A percentile compares a stretch with the other conserved stretches of the same genome.
Evolutionary conservation across 2,329 filamentous ascomycete species (phyloP).

Genomic region (Verticillium nonalfalfae): DNA sequence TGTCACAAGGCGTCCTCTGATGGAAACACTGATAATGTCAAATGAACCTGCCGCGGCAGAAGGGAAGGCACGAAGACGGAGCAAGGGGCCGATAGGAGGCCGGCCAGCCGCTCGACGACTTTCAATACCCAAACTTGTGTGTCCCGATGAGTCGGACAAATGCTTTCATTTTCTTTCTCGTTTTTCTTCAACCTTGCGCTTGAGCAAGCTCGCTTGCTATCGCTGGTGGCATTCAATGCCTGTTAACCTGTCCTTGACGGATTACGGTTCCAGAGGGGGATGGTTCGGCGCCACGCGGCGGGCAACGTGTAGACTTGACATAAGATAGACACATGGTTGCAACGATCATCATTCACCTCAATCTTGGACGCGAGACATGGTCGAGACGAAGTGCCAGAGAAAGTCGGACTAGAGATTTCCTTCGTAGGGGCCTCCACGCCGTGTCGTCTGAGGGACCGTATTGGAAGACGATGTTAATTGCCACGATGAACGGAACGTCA

Average conservation of each 20-base stretch:
- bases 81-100: neutral
- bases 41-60: constrained; percentile 6
- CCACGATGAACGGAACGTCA: too few species aligned
- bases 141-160: neutral
- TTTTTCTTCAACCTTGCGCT: neutral
- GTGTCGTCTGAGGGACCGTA: too few species aligned
- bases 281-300: neutral
- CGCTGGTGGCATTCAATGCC: neutral
- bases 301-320: neutral
- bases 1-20: neutral
- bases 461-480: too few species aligned
- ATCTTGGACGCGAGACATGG: neutral
- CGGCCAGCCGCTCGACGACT: neutral
- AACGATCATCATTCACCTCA: neutral
- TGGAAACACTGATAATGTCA: constrained; percentile 8
- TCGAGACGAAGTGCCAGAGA: too few species aligned
- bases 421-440: too few species aligned
- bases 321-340: neutral
- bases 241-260: neutral
- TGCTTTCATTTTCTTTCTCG: neutral
- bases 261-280: neutral
- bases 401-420: too few species aligned
- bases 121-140: neutral
- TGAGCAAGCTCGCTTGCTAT: neutral
- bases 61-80: neutral